These are phyloP conservation scores for Termitomyces sp. DNA, from an alignment of 1,284 basidiomycete species.

Conservation along the genomic window DNA sequence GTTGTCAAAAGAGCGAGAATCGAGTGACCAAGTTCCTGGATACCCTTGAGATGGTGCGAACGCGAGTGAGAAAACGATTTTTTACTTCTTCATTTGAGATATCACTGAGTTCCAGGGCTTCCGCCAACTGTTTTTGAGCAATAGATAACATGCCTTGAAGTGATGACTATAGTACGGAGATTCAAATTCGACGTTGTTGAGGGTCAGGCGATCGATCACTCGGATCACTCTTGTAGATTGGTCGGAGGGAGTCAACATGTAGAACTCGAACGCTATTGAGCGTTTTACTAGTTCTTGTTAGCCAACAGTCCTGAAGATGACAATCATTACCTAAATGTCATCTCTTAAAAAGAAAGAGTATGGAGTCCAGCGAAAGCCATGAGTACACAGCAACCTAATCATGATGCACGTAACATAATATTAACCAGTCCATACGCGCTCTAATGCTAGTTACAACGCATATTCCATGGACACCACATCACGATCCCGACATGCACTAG, in stretches of 20 bases:
- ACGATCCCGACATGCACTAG: constrained; percentile 31
- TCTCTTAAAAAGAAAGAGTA: not conserved
- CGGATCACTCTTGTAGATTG: not conserved
- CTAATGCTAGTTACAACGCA: constrained; percentile 9
- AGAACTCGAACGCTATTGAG: too few relatives aligned
- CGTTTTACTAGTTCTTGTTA: too few relatives aligned
- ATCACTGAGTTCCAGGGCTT: constrained; percentile 6
- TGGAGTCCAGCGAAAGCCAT: not conserved
- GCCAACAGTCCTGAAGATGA: not conserved
- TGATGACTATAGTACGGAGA: not conserved
- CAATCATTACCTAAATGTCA: not conserved
- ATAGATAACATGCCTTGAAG: constrained; percentile 4
- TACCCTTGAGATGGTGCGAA: not conserved
- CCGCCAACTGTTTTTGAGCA: constrained; percentile 1
- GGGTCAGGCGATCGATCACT: not conserved
- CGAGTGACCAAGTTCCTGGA: constrained; percentile 18
- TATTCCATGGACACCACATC: constrained; percentile 8
- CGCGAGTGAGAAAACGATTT: too few relatives aligned
- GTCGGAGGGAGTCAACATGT: too few relatives aligned
- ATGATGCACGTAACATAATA: not conserved
- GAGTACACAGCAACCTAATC: not conserved
- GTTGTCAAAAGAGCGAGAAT: constrained; percentile 26
- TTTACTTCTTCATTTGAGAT: constrained; percentile 14
- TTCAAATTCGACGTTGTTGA: too few relatives aligned
- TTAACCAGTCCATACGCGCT: not conserved